Evolutionary conservation across 257 asterid genomes (phyloP).

Genomic region (Anisodus tanguticus): DNA sequence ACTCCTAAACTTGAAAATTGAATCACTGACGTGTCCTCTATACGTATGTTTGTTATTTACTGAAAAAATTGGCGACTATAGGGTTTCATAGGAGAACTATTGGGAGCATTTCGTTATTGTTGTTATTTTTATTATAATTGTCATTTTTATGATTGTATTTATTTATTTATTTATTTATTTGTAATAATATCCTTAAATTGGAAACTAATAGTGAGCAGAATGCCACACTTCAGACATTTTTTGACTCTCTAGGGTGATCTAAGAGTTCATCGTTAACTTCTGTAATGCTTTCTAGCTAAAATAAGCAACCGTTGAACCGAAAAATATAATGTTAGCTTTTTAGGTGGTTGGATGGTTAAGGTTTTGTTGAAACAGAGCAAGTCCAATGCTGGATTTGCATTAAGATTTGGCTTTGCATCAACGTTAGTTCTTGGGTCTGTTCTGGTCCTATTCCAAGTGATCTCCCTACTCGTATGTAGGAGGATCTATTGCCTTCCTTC

Average conservation of each 20-base stretch:
- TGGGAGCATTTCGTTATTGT: neutral
- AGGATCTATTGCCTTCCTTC: too few relatives aligned
- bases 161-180: neutral
- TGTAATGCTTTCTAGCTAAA: constrained; percentile 14
- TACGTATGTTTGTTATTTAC: too few relatives aligned
- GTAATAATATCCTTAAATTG: neutral
- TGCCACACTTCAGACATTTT: neutral
- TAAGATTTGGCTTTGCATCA: neutral
- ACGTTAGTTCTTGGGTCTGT: constrained; percentile 23
- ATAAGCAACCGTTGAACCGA: neutral
- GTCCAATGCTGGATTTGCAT: constrained; percentile 8
- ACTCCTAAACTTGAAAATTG: neutral
- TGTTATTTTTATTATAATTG: neutral
- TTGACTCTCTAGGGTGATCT: neutral
- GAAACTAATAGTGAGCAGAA: neutral
- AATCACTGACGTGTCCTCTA: neutral
- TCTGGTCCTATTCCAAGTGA: constrained; percentile 19
- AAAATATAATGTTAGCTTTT: neutral
- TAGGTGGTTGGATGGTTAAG: neutral
- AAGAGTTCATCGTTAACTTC: neutral
- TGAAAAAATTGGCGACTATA: neutral
- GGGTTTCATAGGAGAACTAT: neutral
- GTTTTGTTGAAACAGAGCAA: neutral
- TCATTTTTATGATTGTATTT: neutral
- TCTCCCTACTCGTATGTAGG: too few relatives aligned